These are phyloP conservation scores for Dactylellina haptotyla DNA, from an alignment of 2,329 filamentous ascomycete genomes.

Conservation along the genomic window DNA sequence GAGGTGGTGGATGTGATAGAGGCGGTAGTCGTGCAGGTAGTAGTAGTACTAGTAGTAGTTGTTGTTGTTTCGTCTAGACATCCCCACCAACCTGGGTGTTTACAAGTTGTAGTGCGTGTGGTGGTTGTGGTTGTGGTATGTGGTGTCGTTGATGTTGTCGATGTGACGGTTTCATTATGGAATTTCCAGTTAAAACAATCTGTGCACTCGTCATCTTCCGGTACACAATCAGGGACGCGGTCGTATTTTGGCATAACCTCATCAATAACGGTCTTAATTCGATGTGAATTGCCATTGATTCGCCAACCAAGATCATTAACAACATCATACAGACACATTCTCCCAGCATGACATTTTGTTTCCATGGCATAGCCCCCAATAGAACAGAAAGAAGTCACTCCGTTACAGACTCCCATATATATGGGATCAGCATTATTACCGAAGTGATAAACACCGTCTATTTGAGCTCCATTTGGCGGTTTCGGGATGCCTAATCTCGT, in stretches of 20 bases:
- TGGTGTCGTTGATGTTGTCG: constrained; percentile 73
- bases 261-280: constrained; percentile 85
- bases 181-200: constrained; percentile 96
- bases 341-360: constrained; percentile 87
- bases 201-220: constrained; percentile 79
- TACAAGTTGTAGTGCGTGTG: constrained; percentile 58
- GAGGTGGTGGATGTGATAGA: constrained; percentile 52
- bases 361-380: constrained; percentile 94
- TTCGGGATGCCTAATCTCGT: constrained; percentile 83
- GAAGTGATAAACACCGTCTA: constrained; percentile 86
- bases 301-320: constrained; percentile 92
- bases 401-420: constrained; percentile 92
- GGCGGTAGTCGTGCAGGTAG: constrained; percentile 51
- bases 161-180: constrained; percentile 89
- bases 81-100: constrained; percentile 57
- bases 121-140: constrained; percentile 65
- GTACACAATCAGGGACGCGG: constrained; percentile 77
- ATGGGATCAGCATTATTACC: constrained; percentile 96
- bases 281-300: constrained; percentile 88
- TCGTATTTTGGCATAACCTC: constrained; percentile 89
- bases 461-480: constrained; percentile 73
- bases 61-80: constrained; percentile 57
- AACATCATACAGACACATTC: constrained; percentile 90
- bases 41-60: constrained; percentile 21
- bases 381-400: constrained; percentile 86